Conservation (phyloP, 345 rosid genomes). For the Bretschneidera sinensis region DNA sequence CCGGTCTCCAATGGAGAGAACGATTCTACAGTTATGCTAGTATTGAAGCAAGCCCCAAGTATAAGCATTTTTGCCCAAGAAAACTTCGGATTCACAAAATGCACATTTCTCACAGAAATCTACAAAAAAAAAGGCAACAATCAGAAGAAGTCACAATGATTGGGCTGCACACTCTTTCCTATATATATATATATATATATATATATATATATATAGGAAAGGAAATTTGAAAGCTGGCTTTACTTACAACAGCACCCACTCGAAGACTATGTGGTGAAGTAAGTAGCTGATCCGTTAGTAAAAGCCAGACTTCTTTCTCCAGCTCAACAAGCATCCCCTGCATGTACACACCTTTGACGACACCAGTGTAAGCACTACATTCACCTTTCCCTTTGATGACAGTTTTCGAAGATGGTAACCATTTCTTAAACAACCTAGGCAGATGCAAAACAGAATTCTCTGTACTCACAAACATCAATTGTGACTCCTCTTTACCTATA, state of each 20-base stretch:
- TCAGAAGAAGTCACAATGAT: not conserved
- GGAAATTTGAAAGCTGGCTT: not conserved
- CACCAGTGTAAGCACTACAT: constrained; percentile 58
- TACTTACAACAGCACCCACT: constrained; percentile 71
- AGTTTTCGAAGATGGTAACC: constrained; percentile 15
- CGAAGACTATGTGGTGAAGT: constrained; percentile 62
- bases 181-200: no score
- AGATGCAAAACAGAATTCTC: constrained; percentile 50
- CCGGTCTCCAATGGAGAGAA: constrained; percentile 75
- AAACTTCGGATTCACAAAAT: constrained; percentile 70
- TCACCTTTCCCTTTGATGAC: constrained; percentile 40
- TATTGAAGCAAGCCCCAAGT: constrained; percentile 78
- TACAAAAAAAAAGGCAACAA: constrained; percentile 27
- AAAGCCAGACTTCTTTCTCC: constrained; percentile 82
- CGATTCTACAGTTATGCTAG: constrained; percentile 57
- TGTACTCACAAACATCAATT: constrained; percentile 49
- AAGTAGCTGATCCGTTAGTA: constrained; percentile 55
- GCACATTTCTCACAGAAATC: constrained; percentile 70
- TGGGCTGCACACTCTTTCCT: not conserved
- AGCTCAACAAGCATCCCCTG: constrained; percentile 78
- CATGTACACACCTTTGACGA: constrained; percentile 61
- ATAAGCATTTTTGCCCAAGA: constrained; percentile 57
- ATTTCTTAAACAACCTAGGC: constrained; percentile 29
- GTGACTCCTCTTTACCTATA: constrained; percentile 43
- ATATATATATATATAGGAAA: not conserved